A percentile compares a stretch with the other conserved stretches of the same genome.
Evolutionary conservation across 1,284 basidiomycete species (phyloP).

Genomic region (Cerioporus squamosus): DNA sequence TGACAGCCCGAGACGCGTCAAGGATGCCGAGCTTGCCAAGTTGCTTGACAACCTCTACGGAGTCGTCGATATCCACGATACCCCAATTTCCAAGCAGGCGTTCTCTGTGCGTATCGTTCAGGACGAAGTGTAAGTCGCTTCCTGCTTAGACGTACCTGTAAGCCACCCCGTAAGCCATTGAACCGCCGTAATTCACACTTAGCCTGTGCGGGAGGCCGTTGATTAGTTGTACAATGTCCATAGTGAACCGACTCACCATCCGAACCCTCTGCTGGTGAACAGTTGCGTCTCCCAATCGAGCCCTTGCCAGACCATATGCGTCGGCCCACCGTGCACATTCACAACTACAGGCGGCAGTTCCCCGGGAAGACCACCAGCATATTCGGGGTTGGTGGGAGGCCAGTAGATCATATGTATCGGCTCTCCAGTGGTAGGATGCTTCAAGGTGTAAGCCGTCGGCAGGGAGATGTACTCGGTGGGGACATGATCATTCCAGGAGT

Average conservation of each 20-base stretch:
- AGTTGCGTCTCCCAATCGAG: conserved; percentile 56
- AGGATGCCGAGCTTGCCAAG: conserved; percentile 46
- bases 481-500: conserved; percentile 24
- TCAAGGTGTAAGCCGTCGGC: conserved; percentile 45
- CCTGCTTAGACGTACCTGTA: conserved; percentile 40
- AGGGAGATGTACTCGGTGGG: conserved; percentile 41
- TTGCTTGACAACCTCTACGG: conserved; percentile 49
- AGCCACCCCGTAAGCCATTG: conserved; percentile 59
- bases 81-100: conserved; percentile 64
- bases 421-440: conserved; percentile 34
- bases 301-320: conserved; percentile 43
- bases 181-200: conserved; percentile 66
- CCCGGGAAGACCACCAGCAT: conserved; percentile 42
- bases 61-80: conserved; percentile 61
- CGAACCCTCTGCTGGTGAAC: conserved; percentile 61
- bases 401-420: conserved; percentile 59
- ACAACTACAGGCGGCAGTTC: conserved; percentile 66
- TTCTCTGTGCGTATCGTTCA: conserved; percentile 36
- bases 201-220: conserved; percentile 40
- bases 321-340: conserved; percentile 66
- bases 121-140: no score
- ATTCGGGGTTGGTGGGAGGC: conserved; percentile 58
- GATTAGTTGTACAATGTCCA: neutral
- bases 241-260: neutral
- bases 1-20: conserved; percentile 55